A percentile compares a stretch with the other conserved stretches of the same genome.
phyloP scores from a whole-genome alignment of 1,284 basidiomycete genomes.

The Malassezia yamatoensis region DNA sequence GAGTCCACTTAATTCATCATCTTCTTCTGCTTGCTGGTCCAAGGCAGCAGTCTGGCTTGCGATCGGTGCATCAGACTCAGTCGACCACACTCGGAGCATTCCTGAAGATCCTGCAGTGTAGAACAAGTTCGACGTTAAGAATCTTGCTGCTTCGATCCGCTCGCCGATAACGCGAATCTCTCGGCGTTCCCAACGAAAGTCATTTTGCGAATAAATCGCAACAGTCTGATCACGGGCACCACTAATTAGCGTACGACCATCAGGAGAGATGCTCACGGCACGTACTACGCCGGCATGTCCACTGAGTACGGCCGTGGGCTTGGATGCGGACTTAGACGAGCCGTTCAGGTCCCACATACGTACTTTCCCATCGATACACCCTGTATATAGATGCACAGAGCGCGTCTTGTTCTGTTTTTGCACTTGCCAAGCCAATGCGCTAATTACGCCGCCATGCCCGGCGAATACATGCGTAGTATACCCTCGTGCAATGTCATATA shows the following conservation, averaged over 20 bases:
- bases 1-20: conserved; percentile 34
- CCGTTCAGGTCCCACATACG: conserved; percentile 42
- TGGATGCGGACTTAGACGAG: conserved; percentile 18
- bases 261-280: conserved; percentile 28
- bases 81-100: conserved; percentile 31
- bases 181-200: conserved; percentile 26
- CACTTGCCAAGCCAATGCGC: conserved; percentile 76
- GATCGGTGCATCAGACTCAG: neutral
- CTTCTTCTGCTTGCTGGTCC: conserved; percentile 17
- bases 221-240: conserved; percentile 37
- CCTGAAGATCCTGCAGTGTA: conserved; percentile 37
- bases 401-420: neutral
- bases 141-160: conserved; percentile 37
- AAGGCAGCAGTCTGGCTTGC: neutral
- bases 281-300: conserved; percentile 43
- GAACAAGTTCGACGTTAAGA: conserved; percentile 22
- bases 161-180: conserved; percentile 36
- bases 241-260: conserved; percentile 28
- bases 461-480: conserved; percentile 90
- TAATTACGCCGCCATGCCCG: conserved; percentile 81
- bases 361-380: conserved; percentile 56
- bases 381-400: conserved; percentile 73
- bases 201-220: conserved; percentile 24
- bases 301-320: conserved; percentile 25
- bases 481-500: conserved; percentile 81